phyloP scores from a whole-genome alignment of 2,329 filamentous ascomycete species.

The Canariomyces notabilis region DNA sequence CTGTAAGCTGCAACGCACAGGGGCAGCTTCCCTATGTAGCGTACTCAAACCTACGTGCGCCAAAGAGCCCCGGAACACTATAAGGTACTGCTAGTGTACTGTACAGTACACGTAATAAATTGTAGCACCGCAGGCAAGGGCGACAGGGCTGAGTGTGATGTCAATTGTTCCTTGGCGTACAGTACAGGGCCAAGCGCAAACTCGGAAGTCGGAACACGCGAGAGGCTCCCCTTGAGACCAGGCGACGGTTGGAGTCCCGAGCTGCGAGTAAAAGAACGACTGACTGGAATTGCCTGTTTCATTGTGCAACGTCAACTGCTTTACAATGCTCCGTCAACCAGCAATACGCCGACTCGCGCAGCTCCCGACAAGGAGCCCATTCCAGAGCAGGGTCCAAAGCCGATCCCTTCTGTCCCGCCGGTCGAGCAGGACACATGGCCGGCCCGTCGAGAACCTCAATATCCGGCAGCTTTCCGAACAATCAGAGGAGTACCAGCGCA shows the following conservation, averaged over 20 bases:
- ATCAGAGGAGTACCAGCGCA: conserved; percentile 45
- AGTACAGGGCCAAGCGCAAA: neutral
- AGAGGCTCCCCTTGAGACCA: no score
- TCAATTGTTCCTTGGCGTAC: neutral
- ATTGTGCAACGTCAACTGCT: neutral
- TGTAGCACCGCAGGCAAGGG: neutral
- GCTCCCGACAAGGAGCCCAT: conserved; percentile 8
- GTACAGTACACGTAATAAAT: neutral
- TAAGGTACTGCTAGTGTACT: no score
- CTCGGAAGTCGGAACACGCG: neutral
- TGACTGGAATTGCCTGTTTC: neutral
- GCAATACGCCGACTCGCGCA: conserved; percentile 25
- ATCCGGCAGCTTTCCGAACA: conserved; percentile 43
- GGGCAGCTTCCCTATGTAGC: no score
- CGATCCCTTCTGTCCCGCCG: conserved; percentile 34
- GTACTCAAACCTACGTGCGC: no score
- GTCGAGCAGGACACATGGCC: conserved; percentile 16
- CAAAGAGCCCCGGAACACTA: no score
- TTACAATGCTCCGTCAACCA: conserved; percentile 30
- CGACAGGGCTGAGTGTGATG: neutral
- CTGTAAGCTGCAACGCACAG: no score
- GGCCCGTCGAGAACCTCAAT: conserved; percentile 45
- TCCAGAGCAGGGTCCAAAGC: conserved; percentile 17
- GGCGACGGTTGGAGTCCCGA: no score
- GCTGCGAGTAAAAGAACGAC: no score